Conservation (phyloP, 1,284 basidiomycete genomes). For the Melampsora larici-populina region DNA sequence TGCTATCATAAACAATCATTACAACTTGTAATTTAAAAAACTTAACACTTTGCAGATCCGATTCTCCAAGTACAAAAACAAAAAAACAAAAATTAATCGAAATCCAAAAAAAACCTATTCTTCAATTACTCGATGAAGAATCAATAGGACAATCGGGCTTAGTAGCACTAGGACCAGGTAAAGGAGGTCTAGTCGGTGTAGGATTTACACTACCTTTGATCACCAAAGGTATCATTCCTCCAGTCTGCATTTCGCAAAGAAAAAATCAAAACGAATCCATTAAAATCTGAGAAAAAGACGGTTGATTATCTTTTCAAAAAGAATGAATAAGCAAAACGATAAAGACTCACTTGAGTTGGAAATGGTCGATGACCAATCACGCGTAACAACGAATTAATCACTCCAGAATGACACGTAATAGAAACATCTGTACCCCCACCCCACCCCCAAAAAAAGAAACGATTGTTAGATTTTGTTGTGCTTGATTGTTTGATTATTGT, state of each 20-base stretch:
- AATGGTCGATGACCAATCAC: conserved; percentile 27
- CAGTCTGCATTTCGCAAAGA: conserved; percentile 11
- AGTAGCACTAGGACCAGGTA: conserved; percentile 36
- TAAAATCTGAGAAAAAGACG: not conserved
- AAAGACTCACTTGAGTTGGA: conserved; percentile 20
- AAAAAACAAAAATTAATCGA: too few species aligned
- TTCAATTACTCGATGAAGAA: too few species aligned
- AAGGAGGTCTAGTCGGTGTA: conserved; percentile 22
- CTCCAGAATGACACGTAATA: conserved; percentile 57
- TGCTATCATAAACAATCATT: too few species aligned
- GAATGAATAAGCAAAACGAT: not conserved
- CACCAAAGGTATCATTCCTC: conserved; percentile 37
- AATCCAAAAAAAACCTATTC: too few species aligned
- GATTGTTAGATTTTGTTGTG: too few species aligned
- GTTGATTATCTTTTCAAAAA: too few species aligned
- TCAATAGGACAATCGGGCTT: conserved; percentile 5
- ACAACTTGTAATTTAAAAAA: too few species aligned
- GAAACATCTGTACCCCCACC: conserved; percentile 54
- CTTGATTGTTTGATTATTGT: too few species aligned
- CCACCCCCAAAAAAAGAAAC: too few species aligned
- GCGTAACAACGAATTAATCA: conserved; percentile 47
- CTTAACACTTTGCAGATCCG: too few species aligned
- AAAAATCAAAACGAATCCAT: not conserved
- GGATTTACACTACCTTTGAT: conserved; percentile 12
- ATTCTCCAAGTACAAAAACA: too few species aligned